Conservation (phyloP, 1,139 yeast species). For the Pichia sp. region DNA sequence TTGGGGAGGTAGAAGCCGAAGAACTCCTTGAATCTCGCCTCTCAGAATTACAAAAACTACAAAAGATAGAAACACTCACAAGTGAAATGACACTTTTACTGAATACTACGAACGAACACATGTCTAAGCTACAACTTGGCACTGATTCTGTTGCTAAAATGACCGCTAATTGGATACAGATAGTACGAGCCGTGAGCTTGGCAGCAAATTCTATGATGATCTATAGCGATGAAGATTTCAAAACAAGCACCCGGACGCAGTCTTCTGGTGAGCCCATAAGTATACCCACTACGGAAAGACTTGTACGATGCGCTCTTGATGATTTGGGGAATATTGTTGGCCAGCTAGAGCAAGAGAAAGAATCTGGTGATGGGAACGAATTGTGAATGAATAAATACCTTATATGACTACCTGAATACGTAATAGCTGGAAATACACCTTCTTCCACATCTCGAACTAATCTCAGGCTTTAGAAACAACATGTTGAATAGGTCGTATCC, state of each 20-base stretch:
- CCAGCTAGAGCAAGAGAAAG: constrained; percentile 2
- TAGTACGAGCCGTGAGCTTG: constrained; percentile 55
- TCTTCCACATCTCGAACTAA: no score
- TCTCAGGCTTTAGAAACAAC: no score
- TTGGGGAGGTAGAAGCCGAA: constrained; percentile 16
- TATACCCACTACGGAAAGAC: constrained; percentile 51
- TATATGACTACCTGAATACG: neutral
- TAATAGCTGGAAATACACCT: no score
- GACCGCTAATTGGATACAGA: constrained; percentile 64
- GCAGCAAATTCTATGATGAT: constrained; percentile 55
- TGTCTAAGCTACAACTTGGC: constrained; percentile 6
- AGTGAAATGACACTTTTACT: constrained; percentile 3
- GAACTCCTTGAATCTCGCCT: constrained; percentile 33
- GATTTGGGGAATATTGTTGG: constrained; percentile 10
- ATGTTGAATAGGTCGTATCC: no score
- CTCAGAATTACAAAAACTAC: constrained; percentile 45
- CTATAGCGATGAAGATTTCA: constrained; percentile 37
- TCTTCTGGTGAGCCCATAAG: no score
- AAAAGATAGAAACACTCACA: constrained; percentile 44
- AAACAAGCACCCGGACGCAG: no score
- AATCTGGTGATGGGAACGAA: neutral
- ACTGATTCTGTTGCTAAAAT: constrained; percentile 39
- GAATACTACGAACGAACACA: constrained; percentile 1
- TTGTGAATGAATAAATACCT: neutral
- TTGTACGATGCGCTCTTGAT: constrained; percentile 47